Percentiles rank a stretch among this genome's conserved stretches.
Conservation (phyloP, 1,284 basidiomycete species). For the Ceraceosorus bombacis region DNA sequence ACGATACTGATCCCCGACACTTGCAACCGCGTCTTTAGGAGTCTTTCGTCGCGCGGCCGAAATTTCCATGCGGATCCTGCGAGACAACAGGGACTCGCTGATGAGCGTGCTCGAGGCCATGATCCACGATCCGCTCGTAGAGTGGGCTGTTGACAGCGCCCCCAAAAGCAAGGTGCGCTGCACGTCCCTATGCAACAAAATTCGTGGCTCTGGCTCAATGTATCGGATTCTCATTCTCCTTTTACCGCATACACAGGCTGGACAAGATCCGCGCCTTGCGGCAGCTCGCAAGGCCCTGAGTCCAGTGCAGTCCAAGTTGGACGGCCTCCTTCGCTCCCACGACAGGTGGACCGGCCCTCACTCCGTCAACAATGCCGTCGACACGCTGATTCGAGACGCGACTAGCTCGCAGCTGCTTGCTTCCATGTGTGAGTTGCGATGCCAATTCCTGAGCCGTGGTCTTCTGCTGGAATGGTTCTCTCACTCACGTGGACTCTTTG, state of each 20-base stretch:
- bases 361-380: conserved; percentile 43
- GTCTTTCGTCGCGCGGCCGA: conserved; percentile 89
- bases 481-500: background rate
- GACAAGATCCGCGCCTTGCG: conserved; percentile 28
- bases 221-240: background rate
- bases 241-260: conserved; percentile 4
- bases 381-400: conserved; percentile 45
- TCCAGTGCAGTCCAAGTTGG: conserved; percentile 41
- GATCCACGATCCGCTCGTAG: conserved; percentile 91
- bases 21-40: conserved; percentile 52
- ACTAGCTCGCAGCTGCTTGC: conserved; percentile 33
- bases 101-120: conserved; percentile 97
- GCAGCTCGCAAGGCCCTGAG: conserved; percentile 41
- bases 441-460: background rate
- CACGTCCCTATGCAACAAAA: background rate
- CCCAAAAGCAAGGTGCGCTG: conserved; percentile 11
- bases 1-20: background rate
- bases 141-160: conserved; percentile 68
- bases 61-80: conserved; percentile 76
- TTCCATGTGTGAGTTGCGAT: conserved; percentile 33
- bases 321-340: conserved; percentile 20
- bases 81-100: conserved; percentile 84
- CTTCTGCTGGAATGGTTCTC: background rate
- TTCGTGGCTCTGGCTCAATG: too few relatives aligned
- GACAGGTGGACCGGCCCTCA: conserved; percentile 18